Conservation (phyloP, 2,329 filamentous ascomycete species). For the Pestalotiopsis sp. region DNA sequence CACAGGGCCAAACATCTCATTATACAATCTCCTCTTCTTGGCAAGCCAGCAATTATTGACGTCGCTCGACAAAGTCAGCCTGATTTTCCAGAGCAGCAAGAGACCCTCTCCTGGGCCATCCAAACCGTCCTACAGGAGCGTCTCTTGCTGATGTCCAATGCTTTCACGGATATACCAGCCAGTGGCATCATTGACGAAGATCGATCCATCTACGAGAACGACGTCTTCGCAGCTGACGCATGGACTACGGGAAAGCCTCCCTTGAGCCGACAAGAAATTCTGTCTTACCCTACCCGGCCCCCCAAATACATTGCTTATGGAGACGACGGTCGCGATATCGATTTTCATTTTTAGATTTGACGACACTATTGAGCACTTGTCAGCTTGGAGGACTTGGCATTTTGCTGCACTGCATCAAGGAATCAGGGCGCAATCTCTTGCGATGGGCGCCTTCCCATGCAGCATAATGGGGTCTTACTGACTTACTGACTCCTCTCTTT, state of each 20-base stretch:
- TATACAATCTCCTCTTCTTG: constrained; percentile 45
- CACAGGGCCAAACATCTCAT: constrained; percentile 45
- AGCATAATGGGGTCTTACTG: not conserved
- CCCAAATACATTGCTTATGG: constrained; percentile 19
- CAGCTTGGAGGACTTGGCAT: not conserved
- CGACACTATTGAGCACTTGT: not conserved
- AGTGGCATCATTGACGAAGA: constrained; percentile 30
- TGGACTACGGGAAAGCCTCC: constrained; percentile 25
- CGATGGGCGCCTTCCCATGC: not conserved
- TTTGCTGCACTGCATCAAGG: not conserved
- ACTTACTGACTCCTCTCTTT: not conserved
- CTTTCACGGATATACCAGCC: constrained; percentile 16
- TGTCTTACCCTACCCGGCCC: constrained; percentile 18
- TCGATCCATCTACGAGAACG: constrained; percentile 15
- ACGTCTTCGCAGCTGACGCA: constrained; percentile 16
- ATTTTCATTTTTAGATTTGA: not conserved
- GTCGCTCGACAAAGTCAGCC: constrained; percentile 41
- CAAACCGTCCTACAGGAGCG: constrained; percentile 28
- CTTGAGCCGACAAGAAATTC: constrained; percentile 17
- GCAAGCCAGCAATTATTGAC: constrained; percentile 43
- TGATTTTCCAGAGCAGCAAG: constrained; percentile 40
- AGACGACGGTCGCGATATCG: constrained; percentile 22
- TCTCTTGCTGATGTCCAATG: constrained; percentile 16
- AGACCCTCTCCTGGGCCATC: constrained; percentile 26
- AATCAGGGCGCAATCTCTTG: not conserved